phyloP scores from a whole-genome alignment of 1,284 basidiomycete genomes.

The Boletellus sp. region DNA sequence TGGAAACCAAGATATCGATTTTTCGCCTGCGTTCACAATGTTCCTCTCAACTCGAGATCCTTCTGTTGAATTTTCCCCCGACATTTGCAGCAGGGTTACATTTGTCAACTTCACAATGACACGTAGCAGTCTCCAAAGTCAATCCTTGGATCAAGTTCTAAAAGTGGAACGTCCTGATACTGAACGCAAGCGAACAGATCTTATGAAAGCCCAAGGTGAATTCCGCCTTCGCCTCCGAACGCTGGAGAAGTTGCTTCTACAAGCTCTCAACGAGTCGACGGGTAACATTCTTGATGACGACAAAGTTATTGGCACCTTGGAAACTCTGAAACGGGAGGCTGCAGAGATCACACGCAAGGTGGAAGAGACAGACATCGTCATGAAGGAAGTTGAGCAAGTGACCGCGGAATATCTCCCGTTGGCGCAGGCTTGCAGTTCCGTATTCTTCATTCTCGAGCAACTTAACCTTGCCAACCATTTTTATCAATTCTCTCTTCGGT shows the following conservation, averaged over 20 bases:
- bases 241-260: constrained; percentile 89
- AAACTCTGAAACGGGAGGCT: constrained; percentile 95
- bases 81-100: constrained; percentile 97
- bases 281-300: constrained; percentile 99
- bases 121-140: constrained; percentile 94
- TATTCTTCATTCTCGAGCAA: constrained; percentile 97
- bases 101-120: constrained; percentile 99
- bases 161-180: constrained; percentile 97
- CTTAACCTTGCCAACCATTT: constrained; percentile 94
- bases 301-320: constrained; percentile 96
- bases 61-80: constrained; percentile 95
- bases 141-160: constrained; percentile 95
- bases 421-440: constrained; percentile 93
- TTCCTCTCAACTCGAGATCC: constrained; percentile 98
- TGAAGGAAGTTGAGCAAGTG: constrained; percentile 95
- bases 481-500: constrained; percentile 96
- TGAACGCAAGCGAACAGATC: constrained; percentile 94
- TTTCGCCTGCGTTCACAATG: constrained; percentile 98
- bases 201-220: constrained; percentile 98
- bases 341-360: constrained; percentile 96
- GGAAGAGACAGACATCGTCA: constrained; percentile 95
- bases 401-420: constrained; percentile 93
- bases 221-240: constrained; percentile 92
- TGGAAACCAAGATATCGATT: constrained; percentile 99
- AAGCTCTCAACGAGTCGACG: constrained; percentile 94